These are phyloP conservation scores for Candida vartiovaarae DNA, from an alignment of 805 yeast genomes.

Conservation along the genomic window DNA sequence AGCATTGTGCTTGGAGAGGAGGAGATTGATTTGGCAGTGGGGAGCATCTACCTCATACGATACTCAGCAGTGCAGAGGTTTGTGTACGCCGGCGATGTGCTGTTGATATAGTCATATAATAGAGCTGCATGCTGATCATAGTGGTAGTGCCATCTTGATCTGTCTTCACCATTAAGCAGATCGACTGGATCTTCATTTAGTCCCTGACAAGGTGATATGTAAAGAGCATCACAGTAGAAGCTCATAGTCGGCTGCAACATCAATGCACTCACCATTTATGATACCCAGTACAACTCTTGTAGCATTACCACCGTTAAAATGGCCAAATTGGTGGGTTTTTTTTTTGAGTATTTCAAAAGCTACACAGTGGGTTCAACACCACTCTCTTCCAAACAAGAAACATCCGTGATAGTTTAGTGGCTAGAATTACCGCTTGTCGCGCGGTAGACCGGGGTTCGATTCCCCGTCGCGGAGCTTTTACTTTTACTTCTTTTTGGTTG, in stretches of 20 bases:
- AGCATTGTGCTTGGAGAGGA: constrained; percentile 43
- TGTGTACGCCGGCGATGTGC: constrained; percentile 34
- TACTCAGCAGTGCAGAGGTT: constrained; percentile 46
- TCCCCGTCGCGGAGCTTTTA: constrained; percentile 8
- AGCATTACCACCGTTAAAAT: background rate
- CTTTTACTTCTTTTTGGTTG: background rate
- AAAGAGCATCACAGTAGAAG: no score
- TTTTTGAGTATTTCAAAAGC: background rate
- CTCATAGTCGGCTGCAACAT: no score
- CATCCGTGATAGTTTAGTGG: constrained; percentile 9
- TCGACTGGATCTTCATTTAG: no score
- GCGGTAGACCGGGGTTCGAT: constrained; percentile 10
- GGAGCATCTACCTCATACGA: constrained; percentile 71
- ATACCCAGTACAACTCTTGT: no score
- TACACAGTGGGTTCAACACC: no score
- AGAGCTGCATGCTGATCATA: no score
- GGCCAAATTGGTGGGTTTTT: background rate
- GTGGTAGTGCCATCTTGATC: no score
- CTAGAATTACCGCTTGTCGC: constrained; percentile 7
- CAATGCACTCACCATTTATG: no score
- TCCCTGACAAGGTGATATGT: no score
- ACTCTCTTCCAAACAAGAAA: background rate
- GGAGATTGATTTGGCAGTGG: constrained; percentile 47
- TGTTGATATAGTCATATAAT: constrained; percentile 27
- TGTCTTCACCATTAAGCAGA: no score